Conservation (phyloP, 2,329 filamentous ascomycete genomes). For the Fusarium albosuccineum region DNA sequence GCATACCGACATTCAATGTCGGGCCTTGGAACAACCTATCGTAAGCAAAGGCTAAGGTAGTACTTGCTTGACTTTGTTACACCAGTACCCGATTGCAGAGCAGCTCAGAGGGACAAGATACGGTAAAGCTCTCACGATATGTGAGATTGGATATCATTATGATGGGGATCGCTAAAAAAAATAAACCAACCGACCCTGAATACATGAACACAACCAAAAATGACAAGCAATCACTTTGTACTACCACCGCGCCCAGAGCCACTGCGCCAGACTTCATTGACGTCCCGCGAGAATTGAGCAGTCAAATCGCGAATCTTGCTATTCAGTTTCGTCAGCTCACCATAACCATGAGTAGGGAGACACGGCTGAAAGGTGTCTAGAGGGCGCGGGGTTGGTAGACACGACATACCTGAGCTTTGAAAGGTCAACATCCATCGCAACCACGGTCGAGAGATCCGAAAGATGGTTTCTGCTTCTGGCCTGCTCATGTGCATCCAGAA, state of each 20-base stretch:
- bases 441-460: conserved; percentile 48
- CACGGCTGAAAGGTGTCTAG: neutral
- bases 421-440: conserved; percentile 48
- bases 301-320: conserved; percentile 41
- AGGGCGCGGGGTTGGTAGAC: neutral
- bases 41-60: neutral
- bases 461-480: conserved; percentile 44
- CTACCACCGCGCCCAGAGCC: neutral
- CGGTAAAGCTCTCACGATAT: neutral
- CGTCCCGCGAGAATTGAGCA: conserved; percentile 37
- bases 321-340: neutral
- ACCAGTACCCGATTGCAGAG: neutral
- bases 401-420: conserved; percentile 33
- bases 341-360: neutral
- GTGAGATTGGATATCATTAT: conserved; percentile 27
- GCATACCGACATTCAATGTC: no score
- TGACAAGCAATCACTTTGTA: conserved; percentile 6
- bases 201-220: neutral
- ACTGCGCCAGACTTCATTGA: conserved; percentile 34
- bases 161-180: neutral
- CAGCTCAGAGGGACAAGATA: no score
- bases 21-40: no score
- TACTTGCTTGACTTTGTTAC: neutral
- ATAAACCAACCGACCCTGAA: neutral
- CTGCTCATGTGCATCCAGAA: conserved; percentile 46